Base-by-base conservation (phyloP, 768 basidiomycete species). In the Pleurotus ostreatus region DNA sequence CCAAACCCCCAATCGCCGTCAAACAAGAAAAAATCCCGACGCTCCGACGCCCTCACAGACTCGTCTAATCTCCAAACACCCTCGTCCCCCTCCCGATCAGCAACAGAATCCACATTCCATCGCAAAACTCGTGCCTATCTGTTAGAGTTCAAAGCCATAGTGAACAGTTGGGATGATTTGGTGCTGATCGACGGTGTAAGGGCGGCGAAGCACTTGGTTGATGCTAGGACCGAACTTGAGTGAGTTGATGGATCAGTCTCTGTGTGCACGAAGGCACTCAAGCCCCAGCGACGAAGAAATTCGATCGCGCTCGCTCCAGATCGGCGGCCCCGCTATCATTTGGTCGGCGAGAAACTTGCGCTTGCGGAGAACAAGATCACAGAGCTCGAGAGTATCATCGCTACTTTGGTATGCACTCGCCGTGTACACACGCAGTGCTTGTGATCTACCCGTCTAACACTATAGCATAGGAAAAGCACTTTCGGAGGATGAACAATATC, bases 181-280 rank as follows among this genome's bases (percentile, higher is more conserved):
- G 84, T 94, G 1, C 75, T 88, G 8, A 64, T 86, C 13, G 92
- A 95, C 64, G 93, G 93, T 6, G 70, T 92, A 39, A 90, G 85
- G 61, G 81, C 88, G n/a, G 82, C 80, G 6, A 84, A 79, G 58
- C 81, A 75, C 53, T 74, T 93, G 34, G 79, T 92, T 2, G 90
- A 95, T 63, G 72, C 88, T 15, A 78, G 89, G 16, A 96, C 93
- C 13, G 89, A 92, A 64, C 78, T 96, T 59, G 88, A 92, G 93
- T 94, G 72, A 63, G 85, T 75, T 44, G n/a, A 4, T 20, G 20
- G 20, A 20, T 20, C 40, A 25, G 26, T 55, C 38, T 38, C 43
- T 16, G 46, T 4, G 11, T 38, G 20, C 16, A 37, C 38, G 34
- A 13, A 22, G 37, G 16, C n/a, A 34, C 30, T 34, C 30, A 34